Evolutionary conservation across 2,329 filamentous ascomycete species (phyloP), one percentile per base, ranked within the genome.

Genomic region (Diaporthe citri): DNA sequence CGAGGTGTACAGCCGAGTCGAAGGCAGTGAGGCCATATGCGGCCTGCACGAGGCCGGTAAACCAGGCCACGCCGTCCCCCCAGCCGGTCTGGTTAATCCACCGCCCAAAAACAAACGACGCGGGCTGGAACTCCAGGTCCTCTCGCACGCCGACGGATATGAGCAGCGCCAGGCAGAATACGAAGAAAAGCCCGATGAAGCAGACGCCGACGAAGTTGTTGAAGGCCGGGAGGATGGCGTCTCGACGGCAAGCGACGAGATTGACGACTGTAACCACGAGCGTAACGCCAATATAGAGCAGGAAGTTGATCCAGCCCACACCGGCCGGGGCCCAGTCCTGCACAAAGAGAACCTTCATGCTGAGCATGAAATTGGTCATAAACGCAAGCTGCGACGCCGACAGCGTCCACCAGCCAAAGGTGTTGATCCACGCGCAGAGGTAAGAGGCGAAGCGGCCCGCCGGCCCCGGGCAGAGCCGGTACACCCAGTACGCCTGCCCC

Each of bases 61-160:
- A 48, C 51, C 52, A 72, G 41, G 52, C 55, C 9, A 72, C 52
- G 15, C 69, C 69, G n/a, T 72, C 69, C 36, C 60, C 60, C 60
- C 60, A 66, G 25, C 60, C 60, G 1, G 60, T 66, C 28, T 66
- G 41, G 6, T 66, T 66, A 20, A 66, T 66, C 60, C 60, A 66
- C 10, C 60, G 60, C 28, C 60, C 60, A 34, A 66, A 66, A 1
- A 66, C 60, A 15, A 66, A 66, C 10, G 60, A 66, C 7, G 60
- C 60, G 8, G 60, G 60, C 39, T 66, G 60, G 6, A 66, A 66
- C 2, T 66, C 41, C 60, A 66, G 20, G 36, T 48, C 60, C 0
- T 48, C 4, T n/a, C 60, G 22, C 12, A 48, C 60, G 10, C 60
- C 60, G 25, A 66, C 60, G 1, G 60, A 66, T 48, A 66, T 66